phyloP scores from a whole-genome alignment of 2,329 filamentous ascomycete genomes.

The Sporothrix dimorphospora region DNA sequence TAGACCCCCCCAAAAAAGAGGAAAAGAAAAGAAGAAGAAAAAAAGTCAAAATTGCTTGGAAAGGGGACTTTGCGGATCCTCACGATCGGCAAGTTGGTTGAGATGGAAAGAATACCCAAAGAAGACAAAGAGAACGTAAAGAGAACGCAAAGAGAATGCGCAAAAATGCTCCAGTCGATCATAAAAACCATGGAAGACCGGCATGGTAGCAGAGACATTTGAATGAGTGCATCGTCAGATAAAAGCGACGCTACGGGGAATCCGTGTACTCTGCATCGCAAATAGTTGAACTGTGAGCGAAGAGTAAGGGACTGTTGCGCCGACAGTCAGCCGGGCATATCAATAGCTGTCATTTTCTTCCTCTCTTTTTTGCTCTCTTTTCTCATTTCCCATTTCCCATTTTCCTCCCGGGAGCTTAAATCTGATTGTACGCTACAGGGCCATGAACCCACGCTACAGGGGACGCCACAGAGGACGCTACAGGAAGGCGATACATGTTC shows the following conservation, averaged over 20 bases:
- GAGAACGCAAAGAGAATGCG: neutral
- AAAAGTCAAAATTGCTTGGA: neutral
- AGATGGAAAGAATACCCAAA: neutral
- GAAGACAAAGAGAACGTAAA: neutral
- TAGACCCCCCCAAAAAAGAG: neutral
- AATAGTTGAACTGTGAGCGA: neutral
- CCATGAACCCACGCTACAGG: neutral
- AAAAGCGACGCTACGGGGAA: neutral
- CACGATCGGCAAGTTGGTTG: constrained; percentile 1
- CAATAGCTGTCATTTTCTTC: neutral
- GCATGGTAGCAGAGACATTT: neutral
- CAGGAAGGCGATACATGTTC: neutral
- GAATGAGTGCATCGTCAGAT: neutral
- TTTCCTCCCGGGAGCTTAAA: neutral
- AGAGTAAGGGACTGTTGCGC: neutral
- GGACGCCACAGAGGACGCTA: neutral
- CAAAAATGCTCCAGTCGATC: neutral
- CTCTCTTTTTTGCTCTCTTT: neutral
- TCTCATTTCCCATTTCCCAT: neutral
- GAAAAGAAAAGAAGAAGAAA: neutral
- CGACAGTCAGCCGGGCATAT: neutral
- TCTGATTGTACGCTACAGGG: constrained; percentile 16
- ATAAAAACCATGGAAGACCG: neutral
- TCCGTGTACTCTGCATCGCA: neutral
- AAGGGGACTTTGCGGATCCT: constrained; percentile 5